Evolutionary conservation across 2,329 filamentous ascomycete genomes (phyloP), one percentile per base, ranked within the genome.

Genomic region (Fusarium papillatum): DNA sequence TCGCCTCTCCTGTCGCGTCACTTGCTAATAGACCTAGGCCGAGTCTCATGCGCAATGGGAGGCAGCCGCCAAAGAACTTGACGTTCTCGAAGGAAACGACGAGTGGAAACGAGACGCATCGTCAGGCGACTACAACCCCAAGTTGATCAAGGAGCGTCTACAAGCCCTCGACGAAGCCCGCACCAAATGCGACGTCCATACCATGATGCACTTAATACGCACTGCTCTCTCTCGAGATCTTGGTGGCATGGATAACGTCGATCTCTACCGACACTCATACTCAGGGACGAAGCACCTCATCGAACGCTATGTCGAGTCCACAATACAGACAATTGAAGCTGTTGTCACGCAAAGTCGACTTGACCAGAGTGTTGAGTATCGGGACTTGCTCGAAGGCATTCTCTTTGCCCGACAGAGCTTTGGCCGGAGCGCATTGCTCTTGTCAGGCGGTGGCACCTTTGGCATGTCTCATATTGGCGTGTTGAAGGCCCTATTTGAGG

Each of bases 391-490:
- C 8, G 93, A 96, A 66, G 91, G 92, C 68, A 87, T 97, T 74
- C 84, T 96, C 57, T 90, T 91, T 67, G 90, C 94, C 2, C 90
- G 95, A 46, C 94, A 96, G 80, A 94, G 94, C 41, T 97, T 95
- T 80, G 95, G 95, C n/a, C 90, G 95, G 73, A 97, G 93, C 74
- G 95, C 95, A 0, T 85, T 98, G 63, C 87, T 97, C 13, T 87
- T 98, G 13, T 97, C 95, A 7, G 95, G 95, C 10, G 95, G 95
- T 3, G 95, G 94, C 2, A 97, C 95, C 1, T 95, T 97, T 84
- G 95, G 95, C 48, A 97, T 98, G 94, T 94, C 94, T 71, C 95
- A 98, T 82, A 94, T 98, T 66, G 95, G 95, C 2, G 95, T 98
- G 4, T 86, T 97, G 66, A 97, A 97, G 83, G 90, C 93, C 6